Base-by-base conservation (phyloP, 768 basidiomycete species). In the Sporobolomyces phaffii region DNA sequence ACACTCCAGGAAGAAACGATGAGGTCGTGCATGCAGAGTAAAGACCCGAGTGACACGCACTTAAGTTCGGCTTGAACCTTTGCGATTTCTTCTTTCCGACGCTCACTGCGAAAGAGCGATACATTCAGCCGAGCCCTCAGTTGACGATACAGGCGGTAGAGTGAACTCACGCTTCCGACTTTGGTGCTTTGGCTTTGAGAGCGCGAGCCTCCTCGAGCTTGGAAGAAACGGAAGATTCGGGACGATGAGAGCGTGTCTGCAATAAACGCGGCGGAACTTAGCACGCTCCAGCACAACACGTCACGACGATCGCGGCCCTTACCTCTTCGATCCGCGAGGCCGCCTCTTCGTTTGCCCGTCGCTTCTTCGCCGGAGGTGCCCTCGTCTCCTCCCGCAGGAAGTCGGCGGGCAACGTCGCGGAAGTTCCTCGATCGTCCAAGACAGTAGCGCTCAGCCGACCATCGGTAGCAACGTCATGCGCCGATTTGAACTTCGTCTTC, bases 21-120 rank as follows among this genome's bases (percentile, higher is more conserved):
- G 1, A 9, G 28, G 31, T 6, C 14, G 7, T 36, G 20, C 9
- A 45, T 45, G 26, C 20, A 24, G 33, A 6, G 26, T 4, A 28
- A 22, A 17, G 26, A 1, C 26, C 22, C 7, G 36, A 40, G 29
- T 38, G 24, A 14, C 11, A 51, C 65, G 14, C 9, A 62, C 70
- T 64, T 71, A 24, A 71, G 65, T 36, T 71, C 70, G 2, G 62
- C 65, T 22, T 73, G 64, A 2, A 75, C 67, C 33, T 70, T 71
- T 5, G 73, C 74, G 48, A 75, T 75, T 44, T 75, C 70, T 26
- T 68, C 74, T 17, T 65, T 59, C 18, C 72, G 45, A 26, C 59
- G 47, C 24, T 72, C 71, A 18, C 68, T 72, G 31, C 24, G 43
- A 9, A 45, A 20, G n/a, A 10, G 44, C 15, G 44, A 45, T 45